Base-by-base conservation (phyloP, 306 rosid genomes). In the apple (Malus domestica) region DNA sequence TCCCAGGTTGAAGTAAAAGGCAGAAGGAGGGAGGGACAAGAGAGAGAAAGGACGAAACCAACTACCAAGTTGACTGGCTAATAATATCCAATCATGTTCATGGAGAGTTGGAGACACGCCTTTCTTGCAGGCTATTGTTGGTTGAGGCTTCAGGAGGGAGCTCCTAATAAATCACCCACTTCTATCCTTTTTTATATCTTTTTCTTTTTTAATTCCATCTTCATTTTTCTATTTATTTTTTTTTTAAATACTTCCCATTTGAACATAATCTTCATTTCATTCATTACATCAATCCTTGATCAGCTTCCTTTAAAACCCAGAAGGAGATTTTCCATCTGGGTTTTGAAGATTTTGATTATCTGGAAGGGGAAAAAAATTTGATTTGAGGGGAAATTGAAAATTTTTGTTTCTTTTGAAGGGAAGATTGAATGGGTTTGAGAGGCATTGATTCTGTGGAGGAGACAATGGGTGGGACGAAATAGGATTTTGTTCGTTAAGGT, bases 21-120 rank as follows among this genome's bases (percentile, higher is more conserved):
- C 6, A 13, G 52, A 46, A 4, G 52, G 52, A 46, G 18, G 16
- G 18, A 46, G 18, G 52, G 18, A 46, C 52, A 67, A 2, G 52
- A 78, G 40, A 16, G 71, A 68, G 81, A 81, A 76, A 57, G 82
- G 66, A 61, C 73, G 77, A 75, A 86, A 46, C 83, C 86, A 85
- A 82, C 86, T 13, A 86, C 83, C 79, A 16, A 82, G 89, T 90
- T 82, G 95, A 89, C 93, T 82, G 80, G 64, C 76, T 81, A 93
- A 86, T 87, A 62, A 84, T 81, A 45, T 42, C 90, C 95, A 79
- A 89, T 84, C 90, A 87, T 85, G 23, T 3, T 63, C 68, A 30
- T 63, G 68, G 42, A 63, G 40, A 29, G 42, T 63, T 40, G 78
- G 69, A 77, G 75, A 78, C 91, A 76, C 82, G 83, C 89, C 75